Evolutionary conservation across 257 asterid genomes (phyloP).

Genomic region (Scutellaria galericulata): DNA sequence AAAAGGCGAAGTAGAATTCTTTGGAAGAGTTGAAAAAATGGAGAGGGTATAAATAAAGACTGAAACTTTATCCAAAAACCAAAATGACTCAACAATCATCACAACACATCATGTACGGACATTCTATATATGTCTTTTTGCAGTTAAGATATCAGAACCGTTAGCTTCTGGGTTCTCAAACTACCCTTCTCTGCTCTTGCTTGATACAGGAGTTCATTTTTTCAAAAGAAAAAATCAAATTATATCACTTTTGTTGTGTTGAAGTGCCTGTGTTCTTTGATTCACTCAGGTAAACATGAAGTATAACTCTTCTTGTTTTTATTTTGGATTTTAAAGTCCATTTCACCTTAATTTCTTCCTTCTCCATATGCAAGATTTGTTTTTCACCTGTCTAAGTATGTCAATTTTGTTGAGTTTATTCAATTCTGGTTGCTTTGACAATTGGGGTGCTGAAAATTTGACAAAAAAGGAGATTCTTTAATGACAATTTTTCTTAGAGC

Average conservation of each 20-base stretch:
- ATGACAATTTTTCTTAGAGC: neutral
- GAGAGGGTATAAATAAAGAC: neutral
- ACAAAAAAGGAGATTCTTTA: neutral
- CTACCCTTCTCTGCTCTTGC: slow-evolving; percentile 8
- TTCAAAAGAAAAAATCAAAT: neutral
- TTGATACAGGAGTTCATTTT: neutral
- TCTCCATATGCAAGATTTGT: neutral
- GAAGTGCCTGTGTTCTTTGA: slow-evolving; percentile 9
- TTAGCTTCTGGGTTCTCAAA: slow-evolving; percentile 24
- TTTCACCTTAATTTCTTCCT: neutral
- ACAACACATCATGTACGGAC: slow-evolving; percentile 10
- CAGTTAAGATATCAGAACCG: slow-evolving; percentile 27
- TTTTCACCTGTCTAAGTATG: neutral
- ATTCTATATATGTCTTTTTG: slow-evolving; percentile 20
- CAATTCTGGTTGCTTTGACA: neutral
- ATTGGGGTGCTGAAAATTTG: neutral
- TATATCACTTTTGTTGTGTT: neutral
- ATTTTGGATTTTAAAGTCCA: neutral
- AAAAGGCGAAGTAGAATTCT: neutral
- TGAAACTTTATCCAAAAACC: slow-evolving; percentile 33
- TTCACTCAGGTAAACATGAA: slow-evolving; percentile 32
- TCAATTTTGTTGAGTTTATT: neutral
- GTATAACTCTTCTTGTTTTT: neutral
- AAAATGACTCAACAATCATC: slow-evolving; percentile 31
- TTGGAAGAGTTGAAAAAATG: slow-evolving; percentile 16